These are phyloP conservation scores for Bacterosira constricta DNA, from an alignment of 108 stramenopile genomes.

Conservation along the genomic window DNA sequence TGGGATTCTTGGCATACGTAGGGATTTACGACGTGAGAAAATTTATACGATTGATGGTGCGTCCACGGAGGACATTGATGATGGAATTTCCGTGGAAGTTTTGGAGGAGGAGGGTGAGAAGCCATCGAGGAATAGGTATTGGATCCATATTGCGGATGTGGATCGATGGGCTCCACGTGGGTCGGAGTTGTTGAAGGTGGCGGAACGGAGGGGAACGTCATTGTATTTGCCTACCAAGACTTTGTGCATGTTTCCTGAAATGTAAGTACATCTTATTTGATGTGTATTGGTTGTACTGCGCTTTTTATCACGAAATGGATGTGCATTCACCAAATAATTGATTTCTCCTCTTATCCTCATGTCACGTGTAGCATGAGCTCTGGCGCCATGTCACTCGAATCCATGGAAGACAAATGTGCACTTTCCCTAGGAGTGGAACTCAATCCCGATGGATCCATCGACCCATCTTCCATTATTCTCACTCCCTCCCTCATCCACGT, in stretches of 20 bases:
- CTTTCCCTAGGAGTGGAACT: slow-evolving; percentile 76
- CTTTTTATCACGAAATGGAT: too few relatives aligned
- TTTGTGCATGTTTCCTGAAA: slow-evolving; percentile 73
- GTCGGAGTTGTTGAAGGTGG: slow-evolving; percentile 56
- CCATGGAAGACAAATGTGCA: slow-evolving; percentile 53
- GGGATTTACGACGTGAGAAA: slow-evolving; percentile 65
- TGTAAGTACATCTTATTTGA: slow-evolving; percentile 33
- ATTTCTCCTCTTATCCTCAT: neutral
- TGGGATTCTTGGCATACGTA: slow-evolving; percentile 59
- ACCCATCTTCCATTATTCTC: slow-evolving; percentile 54
- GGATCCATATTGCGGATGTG: slow-evolving; percentile 90
- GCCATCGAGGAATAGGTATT: slow-evolving; percentile 42
- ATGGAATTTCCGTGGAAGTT: slow-evolving; percentile 70
- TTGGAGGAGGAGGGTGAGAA: slow-evolving; percentile 11
- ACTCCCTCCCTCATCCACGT: slow-evolving; percentile 67
- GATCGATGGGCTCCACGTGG: slow-evolving; percentile 71
- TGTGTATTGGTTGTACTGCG: neutral
- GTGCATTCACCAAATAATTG: too few relatives aligned
- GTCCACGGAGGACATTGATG: slow-evolving; percentile 76
- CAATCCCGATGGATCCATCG: slow-evolving; percentile 70
- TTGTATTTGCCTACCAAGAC: slow-evolving; percentile 69
- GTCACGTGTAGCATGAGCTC: slow-evolving; percentile 45
- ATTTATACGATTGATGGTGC: slow-evolving; percentile 79
- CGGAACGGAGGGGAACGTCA: slow-evolving; percentile 64
- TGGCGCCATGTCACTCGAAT: slow-evolving; percentile 61